Conservation (phyloP, 2,329 filamentous ascomycete species). For the Apiospora phragmitis region DNA sequence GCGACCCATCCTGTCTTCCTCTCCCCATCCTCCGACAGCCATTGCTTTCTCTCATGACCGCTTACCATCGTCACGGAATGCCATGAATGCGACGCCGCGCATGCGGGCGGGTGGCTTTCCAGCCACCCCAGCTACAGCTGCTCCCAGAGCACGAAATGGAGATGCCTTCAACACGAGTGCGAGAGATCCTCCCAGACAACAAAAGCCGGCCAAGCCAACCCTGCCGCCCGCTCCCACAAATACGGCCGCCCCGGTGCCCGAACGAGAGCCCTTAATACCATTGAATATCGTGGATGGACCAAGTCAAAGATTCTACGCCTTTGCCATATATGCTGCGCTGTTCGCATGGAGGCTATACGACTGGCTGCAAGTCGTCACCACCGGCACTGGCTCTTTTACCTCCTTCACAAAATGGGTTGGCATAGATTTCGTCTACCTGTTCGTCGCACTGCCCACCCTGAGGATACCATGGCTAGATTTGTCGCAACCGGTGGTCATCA, state of each 20-base stretch:
- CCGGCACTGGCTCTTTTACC: constrained; percentile 84
- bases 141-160: constrained; percentile 35
- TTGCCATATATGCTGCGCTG: constrained; percentile 74
- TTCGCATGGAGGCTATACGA: constrained; percentile 86
- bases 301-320: constrained; percentile 84
- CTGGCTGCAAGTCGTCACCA: constrained; percentile 74
- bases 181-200: constrained; percentile 14
- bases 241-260: constrained; percentile 23
- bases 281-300: constrained; percentile 83
- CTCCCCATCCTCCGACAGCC: not conserved
- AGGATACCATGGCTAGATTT: constrained; percentile 97
- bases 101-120: constrained; percentile 81
- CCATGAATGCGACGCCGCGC: constrained; percentile 82
- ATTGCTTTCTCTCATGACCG: constrained; percentile 20
- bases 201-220: constrained; percentile 20
- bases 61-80: constrained; percentile 49
- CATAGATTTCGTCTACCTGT: constrained; percentile 84
- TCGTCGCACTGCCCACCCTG: constrained; percentile 74
- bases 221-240: constrained; percentile 52
- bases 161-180: constrained; percentile 28
- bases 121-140: constrained; percentile 63
- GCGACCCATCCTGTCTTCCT: not conserved
- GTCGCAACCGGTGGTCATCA: constrained; percentile 71
- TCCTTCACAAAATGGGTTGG: constrained; percentile 92
- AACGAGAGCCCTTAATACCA: constrained; percentile 70